These are phyloP conservation scores for Phyllosticta capitalensis DNA, from an alignment of 2,329 filamentous ascomycete species.

Conservation along the genomic window DNA sequence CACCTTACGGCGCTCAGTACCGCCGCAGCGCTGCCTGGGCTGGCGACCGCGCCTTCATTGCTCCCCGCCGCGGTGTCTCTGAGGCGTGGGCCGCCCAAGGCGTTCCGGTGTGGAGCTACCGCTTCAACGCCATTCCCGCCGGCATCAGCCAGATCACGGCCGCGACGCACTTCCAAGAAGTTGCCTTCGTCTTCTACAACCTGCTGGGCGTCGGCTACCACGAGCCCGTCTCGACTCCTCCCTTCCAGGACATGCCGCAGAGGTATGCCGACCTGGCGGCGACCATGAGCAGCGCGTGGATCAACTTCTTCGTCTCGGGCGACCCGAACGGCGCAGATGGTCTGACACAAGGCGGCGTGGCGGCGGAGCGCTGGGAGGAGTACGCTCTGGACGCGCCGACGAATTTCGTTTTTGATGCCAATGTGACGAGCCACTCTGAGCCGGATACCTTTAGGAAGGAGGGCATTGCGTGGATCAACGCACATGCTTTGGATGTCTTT, in stretches of 20 bases:
- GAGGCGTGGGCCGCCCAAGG: conserved; percentile 41
- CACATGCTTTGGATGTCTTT: conserved; percentile 2
- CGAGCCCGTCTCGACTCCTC: conserved; percentile 21
- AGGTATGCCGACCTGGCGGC: conserved; percentile 30
- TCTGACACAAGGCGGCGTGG: conserved; percentile 13
- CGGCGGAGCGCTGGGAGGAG: conserved; percentile 29
- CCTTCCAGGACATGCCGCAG: conserved; percentile 27
- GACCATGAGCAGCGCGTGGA: conserved; percentile 38
- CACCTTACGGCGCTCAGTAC: conserved; percentile 33
- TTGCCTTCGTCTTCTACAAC: conserved; percentile 40
- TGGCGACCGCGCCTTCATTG: conserved; percentile 49
- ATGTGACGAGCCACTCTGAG: conserved; percentile 33
- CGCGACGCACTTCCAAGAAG: conserved; percentile 46
- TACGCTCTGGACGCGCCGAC: conserved; percentile 28
- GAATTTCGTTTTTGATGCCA: conserved; percentile 40
- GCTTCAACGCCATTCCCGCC: conserved; percentile 48
- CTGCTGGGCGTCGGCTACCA: conserved; percentile 33
- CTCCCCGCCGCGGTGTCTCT: conserved; percentile 44
- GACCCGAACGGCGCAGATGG: conserved; percentile 28
- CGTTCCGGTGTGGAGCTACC: conserved; percentile 50
- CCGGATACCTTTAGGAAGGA: conserved; percentile 35
- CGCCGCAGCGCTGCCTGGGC: conserved; percentile 42
- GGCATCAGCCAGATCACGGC: conserved; percentile 35
- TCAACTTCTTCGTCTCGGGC: conserved; percentile 34
- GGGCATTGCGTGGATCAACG: conserved; percentile 37